These are phyloP conservation scores for Colletotrichum neosansevieriae DNA, from an alignment of 2,329 filamentous ascomycete genomes.

Conservation along the genomic window DNA sequence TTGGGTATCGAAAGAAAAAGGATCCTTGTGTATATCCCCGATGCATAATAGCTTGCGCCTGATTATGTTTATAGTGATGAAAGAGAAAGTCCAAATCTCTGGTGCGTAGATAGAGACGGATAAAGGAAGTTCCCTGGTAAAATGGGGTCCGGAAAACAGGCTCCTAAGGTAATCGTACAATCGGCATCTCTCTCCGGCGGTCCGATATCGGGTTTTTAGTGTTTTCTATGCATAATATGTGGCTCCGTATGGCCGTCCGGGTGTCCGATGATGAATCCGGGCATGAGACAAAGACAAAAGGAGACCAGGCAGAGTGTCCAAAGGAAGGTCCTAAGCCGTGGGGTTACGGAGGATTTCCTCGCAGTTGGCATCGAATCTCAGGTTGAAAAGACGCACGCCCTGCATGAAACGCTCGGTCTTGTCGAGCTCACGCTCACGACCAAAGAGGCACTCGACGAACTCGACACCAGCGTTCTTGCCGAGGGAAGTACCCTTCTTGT, in stretches of 20 bases:
- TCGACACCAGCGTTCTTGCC: slow-evolving; percentile 93
- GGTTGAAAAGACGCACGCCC: slow-evolving; percentile 86
- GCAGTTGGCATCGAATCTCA: slow-evolving; percentile 96
- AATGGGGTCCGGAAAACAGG: slow-evolving; percentile 35
- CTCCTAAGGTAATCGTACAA: slow-evolving; percentile 42
- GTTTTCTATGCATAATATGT: slow-evolving; percentile 5
- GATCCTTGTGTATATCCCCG: slow-evolving; percentile 37
- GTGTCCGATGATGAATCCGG: slow-evolving; percentile 18
- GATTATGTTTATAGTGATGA: slow-evolving; percentile 40
- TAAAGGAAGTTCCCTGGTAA: slow-evolving; percentile 35
- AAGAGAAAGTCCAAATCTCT: slow-evolving; percentile 38
- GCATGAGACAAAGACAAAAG: slow-evolving; percentile 20
- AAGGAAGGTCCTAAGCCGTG: slow-evolving; percentile 48
- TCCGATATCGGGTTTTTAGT: slow-evolving; percentile 34
- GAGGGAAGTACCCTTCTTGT: slow-evolving; percentile 81
- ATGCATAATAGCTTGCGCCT: slow-evolving; percentile 41
- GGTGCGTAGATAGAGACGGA: slow-evolving; percentile 27
- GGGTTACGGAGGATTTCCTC: slow-evolving; percentile 83
- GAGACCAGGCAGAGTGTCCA: slow-evolving; percentile 39
- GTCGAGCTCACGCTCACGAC: slow-evolving; percentile 88
- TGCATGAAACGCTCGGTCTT: slow-evolving; percentile 95
- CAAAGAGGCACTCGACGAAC: slow-evolving; percentile 97
- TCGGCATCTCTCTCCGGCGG: slow-evolving; percentile 34
- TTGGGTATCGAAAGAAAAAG: slow-evolving; percentile 42
- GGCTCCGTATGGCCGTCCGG: slow-evolving; percentile 22